Conservation (phyloP, 2,329 filamentous ascomycete species). For the Aaosphaeria arxii region DNA sequence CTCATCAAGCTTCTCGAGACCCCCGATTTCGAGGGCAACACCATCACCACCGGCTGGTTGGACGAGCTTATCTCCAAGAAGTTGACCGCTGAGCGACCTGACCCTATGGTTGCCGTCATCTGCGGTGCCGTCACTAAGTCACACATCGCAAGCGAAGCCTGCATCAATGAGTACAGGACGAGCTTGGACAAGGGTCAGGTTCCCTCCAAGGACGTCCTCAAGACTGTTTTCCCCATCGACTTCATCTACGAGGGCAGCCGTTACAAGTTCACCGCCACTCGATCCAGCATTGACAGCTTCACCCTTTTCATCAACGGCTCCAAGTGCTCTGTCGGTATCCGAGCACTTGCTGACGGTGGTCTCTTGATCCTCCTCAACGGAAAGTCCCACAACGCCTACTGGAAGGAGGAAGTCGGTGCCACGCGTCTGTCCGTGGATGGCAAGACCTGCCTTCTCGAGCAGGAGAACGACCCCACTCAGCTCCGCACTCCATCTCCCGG, state of each 20-base stretch:
- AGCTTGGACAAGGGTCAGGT: constrained; percentile 97
- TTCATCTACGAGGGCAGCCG: constrained; percentile 97
- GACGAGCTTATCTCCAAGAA: constrained; percentile 98
- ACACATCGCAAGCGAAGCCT: constrained; percentile 87
- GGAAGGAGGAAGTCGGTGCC: constrained; percentile 97
- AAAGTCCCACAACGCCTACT: constrained; percentile 97
- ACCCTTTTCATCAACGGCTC: constrained; percentile 99
- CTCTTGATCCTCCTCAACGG: constrained; percentile 86
- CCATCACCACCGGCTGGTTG: constrained; percentile 97
- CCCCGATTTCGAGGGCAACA: constrained; percentile 97
- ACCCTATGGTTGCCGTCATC: constrained; percentile 89
- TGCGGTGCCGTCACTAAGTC: constrained; percentile 95
- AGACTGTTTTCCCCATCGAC: constrained; percentile 95
- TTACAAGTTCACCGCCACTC: constrained; percentile 97
- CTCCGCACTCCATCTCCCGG: constrained; percentile 91
- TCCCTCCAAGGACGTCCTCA: constrained; percentile 91
- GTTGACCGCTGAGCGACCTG: constrained; percentile 91
- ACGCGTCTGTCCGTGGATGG: constrained; percentile 94
- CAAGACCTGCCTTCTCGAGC: constrained; percentile 96
- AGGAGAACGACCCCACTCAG: constrained; percentile 98
- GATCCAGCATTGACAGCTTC: constrained; percentile 90
- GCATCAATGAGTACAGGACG: constrained; percentile 80
- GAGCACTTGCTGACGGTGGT: constrained; percentile 89
- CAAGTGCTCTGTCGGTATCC: constrained; percentile 89
- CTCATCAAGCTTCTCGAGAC: constrained; percentile 98